A percentile compares a stretch with the other conserved stretches of the same genome.
These are phyloP conservation scores for Boletus reticulatus DNA, from an alignment of 768 basidiomycete species.

Conservation along the genomic window DNA sequence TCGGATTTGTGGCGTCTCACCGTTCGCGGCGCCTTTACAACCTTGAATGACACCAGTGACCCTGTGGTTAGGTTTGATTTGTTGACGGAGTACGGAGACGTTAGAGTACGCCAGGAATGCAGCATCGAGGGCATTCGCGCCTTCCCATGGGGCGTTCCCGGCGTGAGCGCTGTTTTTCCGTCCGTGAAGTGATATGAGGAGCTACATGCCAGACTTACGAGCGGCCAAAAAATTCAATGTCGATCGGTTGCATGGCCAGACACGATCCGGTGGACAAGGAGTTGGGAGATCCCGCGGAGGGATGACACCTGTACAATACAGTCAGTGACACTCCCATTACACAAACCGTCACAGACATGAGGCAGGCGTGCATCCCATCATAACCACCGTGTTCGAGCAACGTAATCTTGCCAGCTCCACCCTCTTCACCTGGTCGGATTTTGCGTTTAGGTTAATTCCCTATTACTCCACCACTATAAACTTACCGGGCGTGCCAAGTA, in stretches of 20 bases:
- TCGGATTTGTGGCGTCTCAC: conserved; percentile 36
- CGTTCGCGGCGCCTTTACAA: conserved; percentile 65
- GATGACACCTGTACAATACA: conserved; percentile 61
- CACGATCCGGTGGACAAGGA: conserved; percentile 52
- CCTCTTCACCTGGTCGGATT: conserved; percentile 63
- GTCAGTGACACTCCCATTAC: conserved; percentile 15
- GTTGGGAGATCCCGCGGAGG: conserved; percentile 51
- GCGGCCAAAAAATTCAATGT: conserved; percentile 73
- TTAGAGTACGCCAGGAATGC: conserved; percentile 81
- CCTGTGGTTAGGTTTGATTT: conserved; percentile 79
- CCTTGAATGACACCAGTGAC: conserved; percentile 78
- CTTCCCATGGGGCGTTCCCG: conserved; percentile 83
- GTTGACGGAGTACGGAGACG: conserved; percentile 80
- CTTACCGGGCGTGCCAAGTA: conserved; percentile 76
- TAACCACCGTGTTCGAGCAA: conserved; percentile 77
- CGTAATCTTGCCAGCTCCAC: conserved; percentile 72
- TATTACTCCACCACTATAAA: neutral
- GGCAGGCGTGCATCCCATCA: conserved; percentile 73
- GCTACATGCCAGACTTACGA: conserved; percentile 43
- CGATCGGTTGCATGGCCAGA: conserved; percentile 61
- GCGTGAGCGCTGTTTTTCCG: conserved; percentile 62
- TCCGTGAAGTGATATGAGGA: conserved; percentile 2
- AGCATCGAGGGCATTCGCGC: conserved; percentile 83
- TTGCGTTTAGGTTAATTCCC: neutral
- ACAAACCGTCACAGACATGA: conserved; percentile 50